phyloP scores from a whole-genome alignment of 2,329 filamentous ascomycete genomes.

The Sordariomycetes sp. region DNA sequence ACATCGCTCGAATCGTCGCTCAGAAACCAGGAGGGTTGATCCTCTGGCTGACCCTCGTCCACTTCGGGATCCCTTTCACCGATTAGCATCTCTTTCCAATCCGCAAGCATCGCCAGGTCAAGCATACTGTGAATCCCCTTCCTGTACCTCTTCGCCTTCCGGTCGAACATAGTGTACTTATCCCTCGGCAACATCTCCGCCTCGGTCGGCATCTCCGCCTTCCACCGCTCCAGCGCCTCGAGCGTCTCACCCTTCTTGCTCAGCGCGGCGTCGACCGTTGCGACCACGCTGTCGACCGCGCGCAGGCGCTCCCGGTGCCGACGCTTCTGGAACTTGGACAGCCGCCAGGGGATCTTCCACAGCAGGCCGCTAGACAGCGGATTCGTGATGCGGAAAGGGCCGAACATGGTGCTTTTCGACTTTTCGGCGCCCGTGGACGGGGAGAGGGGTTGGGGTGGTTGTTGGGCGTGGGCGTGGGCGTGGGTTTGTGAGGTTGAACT shows the following conservation, averaged over 20 bases:
- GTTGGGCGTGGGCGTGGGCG: slow-evolving; percentile 8
- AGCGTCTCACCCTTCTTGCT: slow-evolving; percentile 61
- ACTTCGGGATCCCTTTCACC: slow-evolving; percentile 67
- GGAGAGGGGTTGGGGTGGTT: slow-evolving; percentile 8
- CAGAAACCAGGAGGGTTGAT: slow-evolving; percentile 93
- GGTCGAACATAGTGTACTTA: slow-evolving; percentile 97
- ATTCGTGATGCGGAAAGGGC: slow-evolving; percentile 70
- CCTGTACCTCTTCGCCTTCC: slow-evolving; percentile 89
- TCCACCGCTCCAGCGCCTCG: slow-evolving; percentile 82
- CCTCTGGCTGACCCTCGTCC: slow-evolving; percentile 91
- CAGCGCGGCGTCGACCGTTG: slow-evolving; percentile 71
- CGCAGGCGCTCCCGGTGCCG: slow-evolving; percentile 77
- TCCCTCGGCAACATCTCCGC: slow-evolving; percentile 91
- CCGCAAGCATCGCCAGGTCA: background rate
- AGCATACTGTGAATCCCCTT: slow-evolving; percentile 97
- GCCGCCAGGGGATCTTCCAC: slow-evolving; percentile 96
- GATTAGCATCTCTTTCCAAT: background rate
- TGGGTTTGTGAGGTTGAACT: background rate
- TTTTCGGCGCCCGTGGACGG: too few relatives aligned
- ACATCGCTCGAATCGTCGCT: slow-evolving; percentile 8
- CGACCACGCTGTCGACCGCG: slow-evolving; percentile 79
- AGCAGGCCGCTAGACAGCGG: slow-evolving; percentile 72
- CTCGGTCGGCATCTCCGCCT: slow-evolving; percentile 91
- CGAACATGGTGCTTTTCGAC: slow-evolving; percentile 80
- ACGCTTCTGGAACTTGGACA: slow-evolving; percentile 84